phyloP scores from a whole-genome alignment of 1,284 basidiomycete genomes.

The Marasmius tenuissimus region DNA sequence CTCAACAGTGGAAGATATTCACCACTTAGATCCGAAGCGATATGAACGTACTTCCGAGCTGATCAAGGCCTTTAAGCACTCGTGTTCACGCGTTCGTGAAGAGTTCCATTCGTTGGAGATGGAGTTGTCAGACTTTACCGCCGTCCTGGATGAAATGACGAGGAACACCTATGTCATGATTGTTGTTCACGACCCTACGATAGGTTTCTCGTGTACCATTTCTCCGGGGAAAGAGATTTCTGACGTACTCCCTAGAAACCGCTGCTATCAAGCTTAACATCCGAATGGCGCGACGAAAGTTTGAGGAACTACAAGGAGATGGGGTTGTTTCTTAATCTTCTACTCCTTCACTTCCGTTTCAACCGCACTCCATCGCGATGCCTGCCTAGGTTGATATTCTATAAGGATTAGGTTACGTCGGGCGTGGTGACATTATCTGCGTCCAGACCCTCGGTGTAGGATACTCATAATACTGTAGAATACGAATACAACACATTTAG shows the following conservation, averaged over 20 bases:
- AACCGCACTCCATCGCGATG: not conserved
- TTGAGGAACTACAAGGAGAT: slow-evolving; percentile 79
- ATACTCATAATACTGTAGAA: not conserved
- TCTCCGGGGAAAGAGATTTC: not conserved
- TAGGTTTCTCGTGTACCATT: slow-evolving; percentile 54
- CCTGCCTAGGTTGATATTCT: not conserved
- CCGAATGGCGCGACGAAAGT: slow-evolving; percentile 76
- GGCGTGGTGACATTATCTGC: no score
- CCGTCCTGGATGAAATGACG: slow-evolving; percentile 94
- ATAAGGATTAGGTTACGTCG: not conserved
- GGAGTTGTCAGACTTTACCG: slow-evolving; percentile 82
- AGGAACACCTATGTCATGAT: slow-evolving; percentile 93
- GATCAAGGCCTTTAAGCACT: slow-evolving; percentile 93
- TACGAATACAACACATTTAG: not conserved
- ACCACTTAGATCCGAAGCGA: slow-evolving; percentile 72
- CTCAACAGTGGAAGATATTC: slow-evolving; percentile 28
- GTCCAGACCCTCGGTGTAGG: no score
- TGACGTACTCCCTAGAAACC: slow-evolving; percentile 56
- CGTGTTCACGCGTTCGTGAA: slow-evolving; percentile 81
- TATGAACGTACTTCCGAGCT: slow-evolving; percentile 97
- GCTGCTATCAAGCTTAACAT: slow-evolving; percentile 85
- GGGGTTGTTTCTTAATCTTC: slow-evolving; percentile 38
- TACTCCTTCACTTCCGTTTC: not conserved
- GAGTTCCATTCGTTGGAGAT: slow-evolving; percentile 82
- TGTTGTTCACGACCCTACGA: slow-evolving; percentile 83